These are phyloP conservation scores for Fusarium begoniae DNA, from an alignment of 2,329 filamentous ascomycete genomes.

Conservation along the genomic window DNA sequence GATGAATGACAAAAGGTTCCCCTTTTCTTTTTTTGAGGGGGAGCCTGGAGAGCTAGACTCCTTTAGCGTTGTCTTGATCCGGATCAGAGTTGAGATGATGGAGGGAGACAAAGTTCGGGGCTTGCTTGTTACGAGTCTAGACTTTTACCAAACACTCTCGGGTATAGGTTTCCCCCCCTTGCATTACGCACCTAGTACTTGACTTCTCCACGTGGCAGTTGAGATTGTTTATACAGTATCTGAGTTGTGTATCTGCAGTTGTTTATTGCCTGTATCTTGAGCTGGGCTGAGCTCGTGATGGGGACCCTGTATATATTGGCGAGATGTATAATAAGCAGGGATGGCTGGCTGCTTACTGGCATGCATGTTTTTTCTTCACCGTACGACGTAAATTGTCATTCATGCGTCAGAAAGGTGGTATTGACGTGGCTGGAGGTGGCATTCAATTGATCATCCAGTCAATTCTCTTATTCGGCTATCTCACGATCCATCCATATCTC, in stretches of 20 bases:
- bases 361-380: neutral
- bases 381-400: neutral
- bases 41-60: neutral
- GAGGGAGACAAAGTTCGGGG: neutral
- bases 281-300: neutral
- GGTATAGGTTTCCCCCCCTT: slow-evolving; percentile 23
- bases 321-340: neutral
- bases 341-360: neutral
- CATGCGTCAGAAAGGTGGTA: neutral
- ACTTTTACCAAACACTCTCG: neutral
- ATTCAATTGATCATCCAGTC: neutral
- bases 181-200: slow-evolving; percentile 6
- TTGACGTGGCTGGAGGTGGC: neutral
- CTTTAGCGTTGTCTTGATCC: neutral
- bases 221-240: slow-evolving; percentile 2
- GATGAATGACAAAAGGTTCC: neutral
- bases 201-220: slow-evolving; percentile 35
- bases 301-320: neutral
- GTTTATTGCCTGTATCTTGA: neutral
- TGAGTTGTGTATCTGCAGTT: neutral
- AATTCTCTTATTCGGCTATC: neutral
- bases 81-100: neutral
- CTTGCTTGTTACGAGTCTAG: neutral
- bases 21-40: neutral
- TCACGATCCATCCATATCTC: neutral